Base-by-base conservation (phyloP, 257 asterid species). In the Scutellaria barbata region DNA sequence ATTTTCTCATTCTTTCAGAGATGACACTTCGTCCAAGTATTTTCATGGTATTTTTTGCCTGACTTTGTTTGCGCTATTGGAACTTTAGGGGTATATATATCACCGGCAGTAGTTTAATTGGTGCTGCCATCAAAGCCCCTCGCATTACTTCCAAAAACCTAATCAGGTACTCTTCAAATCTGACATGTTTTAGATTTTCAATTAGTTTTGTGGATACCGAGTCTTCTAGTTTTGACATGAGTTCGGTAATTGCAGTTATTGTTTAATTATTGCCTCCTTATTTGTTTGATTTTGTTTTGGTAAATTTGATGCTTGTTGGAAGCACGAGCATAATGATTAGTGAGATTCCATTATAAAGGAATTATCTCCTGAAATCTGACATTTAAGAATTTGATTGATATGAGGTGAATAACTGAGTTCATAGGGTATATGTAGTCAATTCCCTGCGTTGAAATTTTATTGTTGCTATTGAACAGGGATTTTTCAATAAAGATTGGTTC, bases 71-170 rank as follows among this genome's bases (percentile, higher is more conserved):
- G 14, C 13, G 0, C 3, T 77, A 66, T 65, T 37, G 48, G 59
- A 52, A 25, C 43, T 25, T 3, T 64, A 89, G 96, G 96, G 96
- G 96, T 71, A 89, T 89, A 18, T 89, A 89, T 66, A 89, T 89
- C 13, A 89, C 96, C 37, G 92, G 96, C 58, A 89, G 96, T 81
- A 89, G 96, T 77, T 85, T 89, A 69, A 89, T 89, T 10, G 96
- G 96, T 74, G 96, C 96, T 80, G 93, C 96, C 10, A 80, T 86
- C 53, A 89, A 89, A 85, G 90, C 93, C 68, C 96, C 96, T 53
- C 90, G 96, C 46, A 89, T 89, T 71, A 89, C 93, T 53, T 89
- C 96, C 71, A 89, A 89, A 76, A 89, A 89, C 83, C 85, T 89
- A 69, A 89, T 89, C 85, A 89, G 96, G 96, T 86, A 74, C 62